Percentiles rank a stretch among this genome's conserved stretches.
phyloP scores from a whole-genome alignment of 192 early-diverging fungal species.

The Umbelopsis isabellina region DNA sequence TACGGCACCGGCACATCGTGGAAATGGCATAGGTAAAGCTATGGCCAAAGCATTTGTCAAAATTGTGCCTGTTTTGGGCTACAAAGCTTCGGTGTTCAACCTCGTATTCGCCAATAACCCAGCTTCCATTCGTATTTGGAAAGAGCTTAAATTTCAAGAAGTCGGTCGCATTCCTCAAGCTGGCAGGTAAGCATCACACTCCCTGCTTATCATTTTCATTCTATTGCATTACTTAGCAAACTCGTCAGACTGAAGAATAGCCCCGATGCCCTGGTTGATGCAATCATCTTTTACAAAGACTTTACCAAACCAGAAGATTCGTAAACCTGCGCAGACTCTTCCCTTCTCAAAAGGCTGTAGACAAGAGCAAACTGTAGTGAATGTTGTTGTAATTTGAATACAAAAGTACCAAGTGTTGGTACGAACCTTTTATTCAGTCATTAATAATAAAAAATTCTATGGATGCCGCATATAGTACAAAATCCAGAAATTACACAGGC shows the following conservation, averaged over 20 bases:
- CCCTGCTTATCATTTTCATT: neutral
- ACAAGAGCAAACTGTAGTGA: no score
- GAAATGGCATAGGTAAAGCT: conserved; percentile 61
- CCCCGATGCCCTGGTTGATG: conserved; percentile 64
- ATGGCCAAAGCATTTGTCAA: conserved; percentile 64
- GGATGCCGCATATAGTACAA: neutral
- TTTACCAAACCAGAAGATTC: conserved; percentile 45
- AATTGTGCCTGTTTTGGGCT: conserved; percentile 69
- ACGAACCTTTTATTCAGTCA: no score
- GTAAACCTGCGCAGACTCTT: neutral
- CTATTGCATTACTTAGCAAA: neutral
- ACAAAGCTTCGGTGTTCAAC: conserved; percentile 78
- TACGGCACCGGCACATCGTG: conserved; percentile 45
- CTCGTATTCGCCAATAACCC: conserved; percentile 76
- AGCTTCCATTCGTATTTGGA: conserved; percentile 68
- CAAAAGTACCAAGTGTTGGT: no score
- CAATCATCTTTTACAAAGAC: conserved; percentile 78
- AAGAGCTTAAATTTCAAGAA: conserved; percentile 64
- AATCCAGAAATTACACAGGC: neutral
- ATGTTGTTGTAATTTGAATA: no score
- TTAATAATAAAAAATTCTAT: neutral
- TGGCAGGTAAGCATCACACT: conserved; percentile 46
- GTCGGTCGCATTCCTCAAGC: conserved; percentile 72
- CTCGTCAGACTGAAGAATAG: conserved; percentile 37
- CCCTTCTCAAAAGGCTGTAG: no score